Base-by-base conservation (phyloP, 495 filamentous ascomycete genomes). In the Ascobolus immersus region DNA sequence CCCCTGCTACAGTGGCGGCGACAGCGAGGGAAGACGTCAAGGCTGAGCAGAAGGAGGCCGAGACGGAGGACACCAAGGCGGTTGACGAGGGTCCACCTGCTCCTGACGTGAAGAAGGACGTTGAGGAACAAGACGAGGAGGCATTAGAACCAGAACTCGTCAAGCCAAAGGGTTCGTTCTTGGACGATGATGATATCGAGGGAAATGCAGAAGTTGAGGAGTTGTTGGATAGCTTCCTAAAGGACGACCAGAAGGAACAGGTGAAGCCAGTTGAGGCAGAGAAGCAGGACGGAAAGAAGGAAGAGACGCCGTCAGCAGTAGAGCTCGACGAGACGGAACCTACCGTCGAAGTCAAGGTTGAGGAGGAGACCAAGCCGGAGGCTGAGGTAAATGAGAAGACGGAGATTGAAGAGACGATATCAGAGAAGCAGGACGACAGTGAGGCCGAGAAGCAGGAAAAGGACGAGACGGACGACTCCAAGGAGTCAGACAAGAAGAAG, bases 91-190 rank as follows among this genome's bases (percentile, higher is more conserved):
- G 14, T 11, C 14, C 2, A 14, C 5, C 5, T n/a, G 11, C 25
- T 27, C 2, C 25, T 27, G 25, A 11, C 25, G 25, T n/a, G 25
- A 14, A 27, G 25, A 14, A 11, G 1, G 25, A 14, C 11, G 25
- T n/a, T 3, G 14, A 14, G 18, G 14, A 21, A 12, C 14, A 12
- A 34, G 30, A 20, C 8, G 25, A 25, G 11, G 20, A 21, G 3
- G 6, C 17, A 14, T 12, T 8, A 19, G 55, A 58, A 26, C 35
- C 48, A 18, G 55, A 56, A 25, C 30, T 51, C 10, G 42, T 41
- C 28, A 52, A 52, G 29, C 58, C 60, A 4, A 56, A 58, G 14
- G 53, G 58, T 10, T 58, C 55, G 28, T 55, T 59, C 11, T 55
- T 61, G 35, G 48, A 54, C 28, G 40, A 40, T 5, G 30, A 14